Evolutionary conservation across 495 filamentous ascomycete genomes (phyloP).

Genomic region (Penicillium desertorum): DNA sequence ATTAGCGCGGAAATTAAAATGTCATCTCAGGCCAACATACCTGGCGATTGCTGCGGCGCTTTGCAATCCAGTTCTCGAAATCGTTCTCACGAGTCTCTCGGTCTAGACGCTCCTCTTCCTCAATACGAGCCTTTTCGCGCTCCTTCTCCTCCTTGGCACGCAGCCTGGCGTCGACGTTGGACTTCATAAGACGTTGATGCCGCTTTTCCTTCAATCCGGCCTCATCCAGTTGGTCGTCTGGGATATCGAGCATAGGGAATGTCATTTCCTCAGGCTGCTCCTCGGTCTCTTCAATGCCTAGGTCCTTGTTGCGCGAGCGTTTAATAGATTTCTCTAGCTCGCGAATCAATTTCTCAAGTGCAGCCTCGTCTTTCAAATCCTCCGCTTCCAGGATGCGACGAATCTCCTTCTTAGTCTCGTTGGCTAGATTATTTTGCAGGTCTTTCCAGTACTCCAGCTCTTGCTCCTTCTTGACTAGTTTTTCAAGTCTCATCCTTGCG

Average conservation of each 20-base stretch:
- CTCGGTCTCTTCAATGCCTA: constrained; percentile 79
- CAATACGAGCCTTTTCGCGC: constrained; percentile 76
- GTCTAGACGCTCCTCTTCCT: constrained; percentile 78
- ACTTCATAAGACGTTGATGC: constrained; percentile 88
- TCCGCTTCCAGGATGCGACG: constrained; percentile 83
- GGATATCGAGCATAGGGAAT: constrained; percentile 83
- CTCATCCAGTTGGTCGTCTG: constrained; percentile 91
- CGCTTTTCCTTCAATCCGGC: constrained; percentile 85
- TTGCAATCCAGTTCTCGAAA: constrained; percentile 81
- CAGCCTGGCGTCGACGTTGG: constrained; percentile 85
- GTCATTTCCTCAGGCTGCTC: constrained; percentile 71
- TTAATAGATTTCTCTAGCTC: constrained; percentile 88
- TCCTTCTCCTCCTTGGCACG: constrained; percentile 96
- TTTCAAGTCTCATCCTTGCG: constrained; percentile 92
- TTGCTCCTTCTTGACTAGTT: constrained; percentile 91
- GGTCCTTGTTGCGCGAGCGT: constrained; percentile 84
- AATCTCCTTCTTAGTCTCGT: constrained; percentile 82
- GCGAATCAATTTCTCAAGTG: constrained; percentile 74
- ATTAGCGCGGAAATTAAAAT: constrained; percentile 12
- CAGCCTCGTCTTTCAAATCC: constrained; percentile 85
- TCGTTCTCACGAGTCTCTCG: constrained; percentile 80
- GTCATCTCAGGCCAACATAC: constrained; percentile 29
- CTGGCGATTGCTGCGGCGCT: constrained; percentile 72
- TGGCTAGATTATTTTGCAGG: constrained; percentile 64
- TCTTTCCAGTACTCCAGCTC: constrained; percentile 92